Base-by-base conservation (phyloP, 2,329 filamentous ascomycete species). In the Sclerotinia trifoliorum region DNA sequence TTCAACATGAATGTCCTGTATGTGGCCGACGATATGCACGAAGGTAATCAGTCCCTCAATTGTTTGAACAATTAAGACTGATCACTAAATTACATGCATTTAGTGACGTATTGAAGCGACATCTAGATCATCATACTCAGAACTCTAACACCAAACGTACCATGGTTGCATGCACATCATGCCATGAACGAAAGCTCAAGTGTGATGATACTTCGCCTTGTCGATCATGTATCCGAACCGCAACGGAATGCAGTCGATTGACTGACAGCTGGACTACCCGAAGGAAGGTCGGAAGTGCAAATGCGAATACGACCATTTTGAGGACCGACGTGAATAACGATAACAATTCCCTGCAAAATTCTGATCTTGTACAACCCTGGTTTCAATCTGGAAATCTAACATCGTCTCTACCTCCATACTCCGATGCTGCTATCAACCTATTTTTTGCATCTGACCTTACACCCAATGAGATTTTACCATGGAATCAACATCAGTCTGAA, bases 141-240 rank as follows among this genome's bases (percentile, higher is more conserved):
- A 65, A 52, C 11, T 75, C 68, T 55, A 73, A 69, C 29, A 67
- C 29, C 26, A 73, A 73, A 17, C 77, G 80, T 48, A 77, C 77
- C n/a, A 78, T 79, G 44, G 75, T 78, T 6, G 81, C 81, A 15
- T 83, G 81, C 60, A 78, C 82, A 71, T 77, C 79, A 5, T 83
- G 81, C 42, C 81, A 81, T 58, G 75, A 78, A n/a, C 81, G 79
- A 69, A 83, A 83, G 73, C 81, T 79, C 2, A 81, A 80, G 67
- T 83, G 81, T 63, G 78, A 81, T 67, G 81, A 81, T 1, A 78
- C 78, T 8, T 67, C 72, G 1, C 76, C 75, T 32, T 83, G 81
- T 58, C 76, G 78, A 1, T 77, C 80, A 5, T 82, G 81, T 51
- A 70, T 72, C 5, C 81, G 80, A 69, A 76, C 79, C 64, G 77